Evolutionary conservation across 345 rosid species (phyloP).

Genomic region (Luvunga scandens): DNA sequence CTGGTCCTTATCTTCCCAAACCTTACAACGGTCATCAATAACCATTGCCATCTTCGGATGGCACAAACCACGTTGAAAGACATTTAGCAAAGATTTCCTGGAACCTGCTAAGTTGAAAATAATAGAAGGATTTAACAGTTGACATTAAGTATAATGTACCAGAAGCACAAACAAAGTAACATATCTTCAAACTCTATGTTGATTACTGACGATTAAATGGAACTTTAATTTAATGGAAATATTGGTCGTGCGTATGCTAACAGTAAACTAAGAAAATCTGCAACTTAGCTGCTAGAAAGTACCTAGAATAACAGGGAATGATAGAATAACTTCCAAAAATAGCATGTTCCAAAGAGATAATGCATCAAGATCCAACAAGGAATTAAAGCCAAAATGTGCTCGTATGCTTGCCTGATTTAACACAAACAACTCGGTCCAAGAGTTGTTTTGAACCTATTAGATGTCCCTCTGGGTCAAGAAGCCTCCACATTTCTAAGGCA

Average conservation of each 20-base stretch:
- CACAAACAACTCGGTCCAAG: constrained; percentile 80
- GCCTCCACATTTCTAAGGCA: constrained; percentile 99
- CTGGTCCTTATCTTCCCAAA: constrained; percentile 99
- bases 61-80: constrained; percentile 81
- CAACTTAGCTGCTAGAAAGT: not conserved
- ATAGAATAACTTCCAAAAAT: constrained; percentile 8
- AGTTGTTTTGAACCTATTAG: constrained; percentile 76
- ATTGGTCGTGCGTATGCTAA: not conserved
- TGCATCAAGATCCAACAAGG: not conserved
- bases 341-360: not conserved
- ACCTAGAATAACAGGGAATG: constrained; percentile 5
- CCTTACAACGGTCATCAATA: constrained; percentile 94
- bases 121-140: constrained; percentile 14
- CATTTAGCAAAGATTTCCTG: constrained; percentile 77
- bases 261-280: constrained; percentile 7
- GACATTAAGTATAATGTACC: not conserved
- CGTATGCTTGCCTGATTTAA: constrained; percentile 71
- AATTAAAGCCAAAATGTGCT: not conserved
- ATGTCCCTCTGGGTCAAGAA: constrained; percentile 89
- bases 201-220: not conserved
- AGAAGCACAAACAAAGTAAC: constrained; percentile 3
- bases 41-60: constrained; percentile 99
- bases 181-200: not conserved
- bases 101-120: constrained; percentile 49
- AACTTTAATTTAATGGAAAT: not conserved